Base-by-base conservation (phyloP, 1,284 basidiomycete species). In the Marasmius oreades region DNA sequence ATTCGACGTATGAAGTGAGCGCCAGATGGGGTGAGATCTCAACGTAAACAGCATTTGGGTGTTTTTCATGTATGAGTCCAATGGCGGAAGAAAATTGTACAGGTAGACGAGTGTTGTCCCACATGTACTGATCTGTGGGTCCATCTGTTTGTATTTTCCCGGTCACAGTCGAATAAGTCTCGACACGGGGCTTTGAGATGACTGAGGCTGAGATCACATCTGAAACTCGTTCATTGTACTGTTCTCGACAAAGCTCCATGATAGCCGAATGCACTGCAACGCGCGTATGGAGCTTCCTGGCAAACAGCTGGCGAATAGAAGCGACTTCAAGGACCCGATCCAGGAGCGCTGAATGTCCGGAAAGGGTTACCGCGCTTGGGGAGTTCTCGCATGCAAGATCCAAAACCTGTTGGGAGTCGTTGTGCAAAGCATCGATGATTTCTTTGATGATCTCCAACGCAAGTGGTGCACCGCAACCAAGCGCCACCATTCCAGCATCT, bases 21-120 rank as follows among this genome's bases (percentile, higher is more conserved):
- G 70, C 73, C 10, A 72, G 73, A 58, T 74, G 73, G 5, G 74
- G 71, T 7, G 63, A 59, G 23, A 74, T 63, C 58, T 73, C 72
- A 3, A 73, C 52, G 24, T 62, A 62, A 3, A 57, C 53, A 4
- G 56, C 43, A 28, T 55, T 53, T 7, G 53, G 53, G 22, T 52
- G 23, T 16, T 51, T 52, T 12, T 43, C 23, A 12, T 47, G 26
- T 12, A 62, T 55, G 3, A 22, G 22, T 7, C 36, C 24, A 10
- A 63, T 36, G 8, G 64, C 61, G 14, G 61, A 26, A 16, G 52
- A 53, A 51, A 69, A 69, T 14, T 55, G 50, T 1, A 69, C 67
- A 23, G 66, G 61, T 11, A 60, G 53, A 1, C 65, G 59, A 23
- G 62, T 61, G 46, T 65, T 68, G 18, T 65, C 52, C 67, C 67